phyloP scores from a whole-genome alignment of 2,329 filamentous ascomycete species.

The Nemania sp. region DNA sequence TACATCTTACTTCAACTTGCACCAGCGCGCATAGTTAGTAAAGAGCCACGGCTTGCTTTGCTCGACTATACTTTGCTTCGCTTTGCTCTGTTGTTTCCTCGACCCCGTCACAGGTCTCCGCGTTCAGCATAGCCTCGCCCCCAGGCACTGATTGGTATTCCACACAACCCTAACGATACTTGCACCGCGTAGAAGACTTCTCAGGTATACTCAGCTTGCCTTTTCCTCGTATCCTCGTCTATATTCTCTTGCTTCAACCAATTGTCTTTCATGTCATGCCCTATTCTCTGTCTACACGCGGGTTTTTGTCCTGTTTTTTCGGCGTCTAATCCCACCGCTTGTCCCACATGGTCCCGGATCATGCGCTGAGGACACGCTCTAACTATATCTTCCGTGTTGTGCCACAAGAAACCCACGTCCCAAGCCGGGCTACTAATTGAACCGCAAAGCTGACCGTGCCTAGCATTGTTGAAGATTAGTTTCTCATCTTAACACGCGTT shows the following conservation, averaged over 20 bases:
- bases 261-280: not conserved
- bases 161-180: conserved; percentile 24
- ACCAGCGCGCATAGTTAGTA: not conserved
- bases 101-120: not conserved
- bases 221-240: not conserved
- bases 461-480: conserved; percentile 25
- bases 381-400: conserved; percentile 14
- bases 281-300: too few species aligned
- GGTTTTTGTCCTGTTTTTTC: not conserved
- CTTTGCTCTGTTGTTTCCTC: not conserved
- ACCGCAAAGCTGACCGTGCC: conserved; percentile 15
- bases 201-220: conserved; percentile 22
- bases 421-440: not conserved
- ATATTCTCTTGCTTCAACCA: not conserved
- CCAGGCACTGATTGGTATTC: conserved; percentile 35
- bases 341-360: not conserved
- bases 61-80: not conserved
- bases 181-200: conserved; percentile 15
- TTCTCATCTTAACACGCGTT: conserved; percentile 21
- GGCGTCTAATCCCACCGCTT: too few species aligned
- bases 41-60: conserved; percentile 7
- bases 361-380: conserved; percentile 19
- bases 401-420: conserved; percentile 1
- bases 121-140: not conserved
- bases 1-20: conserved; percentile 5